Conservation (phyloP, 305 asterid species). For the Fraxinus latifolia region DNA sequence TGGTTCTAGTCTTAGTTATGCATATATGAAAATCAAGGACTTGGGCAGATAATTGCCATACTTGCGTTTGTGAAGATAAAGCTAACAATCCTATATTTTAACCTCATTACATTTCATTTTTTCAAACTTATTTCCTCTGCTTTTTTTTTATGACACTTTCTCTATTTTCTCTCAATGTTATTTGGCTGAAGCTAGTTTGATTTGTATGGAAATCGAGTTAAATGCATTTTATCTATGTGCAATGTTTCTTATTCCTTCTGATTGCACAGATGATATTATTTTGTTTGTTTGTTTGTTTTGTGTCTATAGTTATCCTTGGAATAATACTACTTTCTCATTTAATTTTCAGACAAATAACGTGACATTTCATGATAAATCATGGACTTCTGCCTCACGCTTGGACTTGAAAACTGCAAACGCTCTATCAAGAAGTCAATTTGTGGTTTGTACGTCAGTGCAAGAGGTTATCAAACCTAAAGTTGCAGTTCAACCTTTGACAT, state of each 20-base stretch:
- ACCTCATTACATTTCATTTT: not conserved
- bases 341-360: slow-evolving; percentile 47
- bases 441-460: slow-evolving; percentile 79
- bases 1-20: not conserved
- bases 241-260: not conserved
- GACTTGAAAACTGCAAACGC: slow-evolving; percentile 36
- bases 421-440: slow-evolving; percentile 32
- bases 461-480: slow-evolving; percentile 69
- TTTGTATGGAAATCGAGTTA: not conserved
- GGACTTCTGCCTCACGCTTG: slow-evolving; percentile 35
- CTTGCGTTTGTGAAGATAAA: not conserved
- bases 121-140: not conserved
- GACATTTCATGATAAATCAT: slow-evolving; percentile 40
- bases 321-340: slow-evolving; percentile 3
- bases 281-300: not conserved
- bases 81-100: not conserved
- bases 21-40: not conserved
- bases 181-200: not conserved
- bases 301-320: not conserved
- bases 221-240: not conserved
- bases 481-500: slow-evolving; percentile 61
- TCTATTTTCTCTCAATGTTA: not conserved
- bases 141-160: not conserved
- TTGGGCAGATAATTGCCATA: not conserved
- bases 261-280: not conserved